Evolutionary conservation across 139 green algal genomes (phyloP).

Genomic region (Auxenochlorella pyrenoidosa): DNA sequence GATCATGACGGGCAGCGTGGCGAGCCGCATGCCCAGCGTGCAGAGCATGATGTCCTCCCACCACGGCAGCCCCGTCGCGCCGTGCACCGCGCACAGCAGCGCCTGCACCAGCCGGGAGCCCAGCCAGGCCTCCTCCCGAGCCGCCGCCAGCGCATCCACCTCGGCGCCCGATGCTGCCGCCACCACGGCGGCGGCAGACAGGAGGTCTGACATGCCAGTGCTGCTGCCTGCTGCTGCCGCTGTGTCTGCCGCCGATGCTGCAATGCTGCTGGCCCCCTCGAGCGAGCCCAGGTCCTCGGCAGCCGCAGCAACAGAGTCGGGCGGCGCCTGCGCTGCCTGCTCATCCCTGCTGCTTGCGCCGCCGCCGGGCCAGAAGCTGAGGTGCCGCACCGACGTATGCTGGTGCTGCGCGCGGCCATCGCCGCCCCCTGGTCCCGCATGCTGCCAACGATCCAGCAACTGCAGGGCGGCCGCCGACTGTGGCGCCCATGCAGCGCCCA

Average conservation of each 20-base stretch:
- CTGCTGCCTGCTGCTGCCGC: neutral
- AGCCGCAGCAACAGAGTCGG: neutral
- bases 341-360: neutral
- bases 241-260: neutral
- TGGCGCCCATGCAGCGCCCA: neutral
- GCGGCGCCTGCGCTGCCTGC: neutral
- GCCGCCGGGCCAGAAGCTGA: slow-evolving; percentile 34
- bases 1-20: slow-evolving; percentile 75
- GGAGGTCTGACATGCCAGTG: neutral
- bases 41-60: slow-evolving; percentile 66
- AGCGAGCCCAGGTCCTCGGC: neutral
- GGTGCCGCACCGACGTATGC: neutral
- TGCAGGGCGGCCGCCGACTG: slow-evolving; percentile 23
- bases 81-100: slow-evolving; percentile 62
- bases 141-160: slow-evolving; percentile 49
- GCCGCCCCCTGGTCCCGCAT: neutral
- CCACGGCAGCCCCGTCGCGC: slow-evolving; percentile 65
- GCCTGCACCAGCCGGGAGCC: slow-evolving; percentile 64
- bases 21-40: slow-evolving; percentile 62
- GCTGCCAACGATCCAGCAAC: slow-evolving; percentile 31
- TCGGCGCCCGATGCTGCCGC: slow-evolving; percentile 49
- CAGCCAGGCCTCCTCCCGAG: slow-evolving; percentile 58
- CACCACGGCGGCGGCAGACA: slow-evolving; percentile 39
- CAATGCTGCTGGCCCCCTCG: slow-evolving; percentile 7
- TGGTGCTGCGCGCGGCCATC: neutral